Conservation (phyloP, 768 basidiomycete species). For the Suillus subalutaceus region DNA sequence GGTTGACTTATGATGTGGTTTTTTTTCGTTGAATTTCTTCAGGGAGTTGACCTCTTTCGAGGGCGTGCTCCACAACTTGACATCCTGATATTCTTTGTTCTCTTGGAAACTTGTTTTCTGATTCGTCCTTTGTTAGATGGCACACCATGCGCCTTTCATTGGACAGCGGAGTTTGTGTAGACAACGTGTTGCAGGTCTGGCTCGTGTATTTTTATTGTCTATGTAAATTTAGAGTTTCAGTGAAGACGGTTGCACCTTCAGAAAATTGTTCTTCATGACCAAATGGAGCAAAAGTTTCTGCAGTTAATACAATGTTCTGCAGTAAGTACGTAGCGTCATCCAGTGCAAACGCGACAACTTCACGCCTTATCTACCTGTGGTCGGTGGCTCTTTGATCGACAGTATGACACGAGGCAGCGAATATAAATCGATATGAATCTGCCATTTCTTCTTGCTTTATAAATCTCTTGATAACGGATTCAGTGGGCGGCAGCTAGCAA, state of each 20-base stretch:
- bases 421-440: not conserved
- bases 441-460: not conserved
- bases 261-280: not conserved
- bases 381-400: not conserved
- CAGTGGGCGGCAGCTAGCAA: not conserved
- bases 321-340: not conserved
- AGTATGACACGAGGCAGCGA: not conserved
- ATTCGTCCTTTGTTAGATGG: slow-evolving; percentile 10
- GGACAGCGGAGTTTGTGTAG: not conserved
- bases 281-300: not conserved
- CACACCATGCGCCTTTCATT: not conserved
- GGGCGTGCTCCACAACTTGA: slow-evolving; percentile 81
- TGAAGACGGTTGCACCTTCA: not conserved
- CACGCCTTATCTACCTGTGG: not conserved
- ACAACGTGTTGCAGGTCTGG: not conserved
- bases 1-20: slow-evolving; percentile 54
- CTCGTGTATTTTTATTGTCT: not conserved
- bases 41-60: slow-evolving; percentile 72
- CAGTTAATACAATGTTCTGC: not conserved
- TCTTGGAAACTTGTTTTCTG: slow-evolving; percentile 6
- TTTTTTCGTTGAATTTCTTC: slow-evolving; percentile 84
- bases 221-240: slow-evolving; percentile 1
- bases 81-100: slow-evolving; percentile 37
- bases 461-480: not conserved
- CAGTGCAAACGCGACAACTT: not conserved